phyloP scores from a whole-genome alignment of 129 eudicot species.

The Calendula officinalis region DNA sequence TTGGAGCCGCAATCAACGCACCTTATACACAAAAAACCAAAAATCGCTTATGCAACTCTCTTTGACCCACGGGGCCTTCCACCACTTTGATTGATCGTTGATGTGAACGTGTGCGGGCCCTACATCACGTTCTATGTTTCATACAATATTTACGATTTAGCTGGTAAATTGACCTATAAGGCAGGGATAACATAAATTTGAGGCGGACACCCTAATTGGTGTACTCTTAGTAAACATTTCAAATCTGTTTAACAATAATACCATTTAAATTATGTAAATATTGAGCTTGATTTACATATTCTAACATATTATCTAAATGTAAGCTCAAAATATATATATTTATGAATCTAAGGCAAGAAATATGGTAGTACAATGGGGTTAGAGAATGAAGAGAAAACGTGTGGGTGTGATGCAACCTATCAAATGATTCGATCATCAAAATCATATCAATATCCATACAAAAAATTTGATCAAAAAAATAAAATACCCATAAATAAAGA shows the following conservation, averaged over 20 bases:
- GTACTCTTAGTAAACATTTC: too few relatives aligned
- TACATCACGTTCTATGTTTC: too few relatives aligned
- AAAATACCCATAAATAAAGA: not conserved
- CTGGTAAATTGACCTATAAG: too few relatives aligned
- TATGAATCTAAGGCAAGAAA: constrained; percentile 12
- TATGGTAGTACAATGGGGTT: constrained; percentile 32
- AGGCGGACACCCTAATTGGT: not conserved
- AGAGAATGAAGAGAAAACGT: constrained; percentile 42
- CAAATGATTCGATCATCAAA: constrained; percentile 25
- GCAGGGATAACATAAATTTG: not conserved
- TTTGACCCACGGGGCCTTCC: too few relatives aligned
- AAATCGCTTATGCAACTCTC: too few relatives aligned
- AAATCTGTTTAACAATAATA: too few relatives aligned
- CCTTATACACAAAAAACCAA: too few relatives aligned
- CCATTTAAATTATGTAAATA: not conserved
- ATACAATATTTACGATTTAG: too few relatives aligned
- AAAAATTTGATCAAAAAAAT: not conserved
- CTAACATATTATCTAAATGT: not conserved
- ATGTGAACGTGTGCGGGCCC: too few relatives aligned
- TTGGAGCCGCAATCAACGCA: too few relatives aligned
- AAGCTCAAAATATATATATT: constrained; percentile 11
- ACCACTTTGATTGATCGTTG: too few relatives aligned
- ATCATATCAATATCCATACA: constrained; percentile 6
- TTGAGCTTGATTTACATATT: not conserved
- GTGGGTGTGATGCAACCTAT: constrained; percentile 40